Base-by-base conservation (phyloP, 164 flowering plant species). In the Umbilicus rupestris region DNA sequence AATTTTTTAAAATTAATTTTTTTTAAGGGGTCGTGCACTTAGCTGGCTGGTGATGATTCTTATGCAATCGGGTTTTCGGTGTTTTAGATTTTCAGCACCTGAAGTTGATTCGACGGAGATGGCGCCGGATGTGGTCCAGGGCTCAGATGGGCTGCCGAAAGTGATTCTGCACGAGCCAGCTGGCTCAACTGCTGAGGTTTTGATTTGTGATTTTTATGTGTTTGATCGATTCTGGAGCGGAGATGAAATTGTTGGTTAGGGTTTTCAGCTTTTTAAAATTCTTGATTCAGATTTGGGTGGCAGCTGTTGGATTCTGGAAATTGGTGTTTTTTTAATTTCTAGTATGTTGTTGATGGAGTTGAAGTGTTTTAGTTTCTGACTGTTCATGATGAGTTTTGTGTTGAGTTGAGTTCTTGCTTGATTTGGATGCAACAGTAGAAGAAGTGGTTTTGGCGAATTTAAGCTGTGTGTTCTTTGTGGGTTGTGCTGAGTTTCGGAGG, bases 111-210 rank as follows among this genome's bases (percentile, higher is more conserved):
- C 24, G 58, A 55, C 6, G 33, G 12, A 14, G 69, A 83, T 87
- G 89, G 79, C 87, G 7, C 22, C 71, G 72, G 77, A 74, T 68
- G 45, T 80, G 22, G 69, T 75, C 30, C 65, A 75, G 33, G 82
- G 75, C 19, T 57, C 71, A 2, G 73, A 80, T 71, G 88, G 90
- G 60, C 68, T 77, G 68, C 77, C 87, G 26, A 72, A 81, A 31
- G 59, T 91, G 69, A 72, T 81, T 17, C 66, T 91, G 68, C 79
- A 82, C 33, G 97, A 87, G 73, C 85, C 87, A 2, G 66, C 77
- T 52, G 96, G 97, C 37, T 85, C 90, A 39, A 78, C 97, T 0
- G 97, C 85, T 1, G 93, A 91, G 96, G 97, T 88, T 63, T 64
- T 29, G 41, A 11, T 50, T 26, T 29, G n/a, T 39, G 7, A 16